A percentile compares a stretch with the other conserved stretches of the same genome.
Conservation (phyloP, 2,329 filamentous ascomycete species). For the Didymella exigua region DNA sequence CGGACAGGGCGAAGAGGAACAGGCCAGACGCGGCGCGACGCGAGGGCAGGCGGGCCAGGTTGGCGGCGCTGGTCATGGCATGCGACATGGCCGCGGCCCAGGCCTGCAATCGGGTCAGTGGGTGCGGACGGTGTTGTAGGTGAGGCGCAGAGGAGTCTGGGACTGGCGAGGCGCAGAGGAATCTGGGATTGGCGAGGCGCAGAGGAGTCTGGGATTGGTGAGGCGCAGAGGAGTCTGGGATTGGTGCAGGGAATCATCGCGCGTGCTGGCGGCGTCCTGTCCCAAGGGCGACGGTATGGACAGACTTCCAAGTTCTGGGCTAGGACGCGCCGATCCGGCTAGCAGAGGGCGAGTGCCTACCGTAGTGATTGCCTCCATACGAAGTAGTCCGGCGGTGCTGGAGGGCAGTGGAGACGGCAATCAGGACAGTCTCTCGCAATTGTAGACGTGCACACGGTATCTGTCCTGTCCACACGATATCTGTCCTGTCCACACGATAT, state of each 20-base stretch:
- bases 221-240: too few species aligned
- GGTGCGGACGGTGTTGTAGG: conserved; percentile 6
- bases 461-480: background rate
- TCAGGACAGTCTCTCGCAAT: background rate
- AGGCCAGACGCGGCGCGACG: conserved; percentile 36
- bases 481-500: background rate
- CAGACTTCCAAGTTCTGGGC: conserved; percentile 38
- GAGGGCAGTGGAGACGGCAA: too few species aligned
- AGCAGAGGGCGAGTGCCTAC: conserved; percentile 31
- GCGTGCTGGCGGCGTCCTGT: conserved; percentile 32
- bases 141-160: too few species aligned
- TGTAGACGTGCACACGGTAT: background rate
- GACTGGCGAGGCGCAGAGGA: too few species aligned
- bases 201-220: too few species aligned
- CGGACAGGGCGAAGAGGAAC: conserved; percentile 40
- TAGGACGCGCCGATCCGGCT: conserved; percentile 39
- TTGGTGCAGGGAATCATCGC: conserved; percentile 7
- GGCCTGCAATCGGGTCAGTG: conserved; percentile 36
- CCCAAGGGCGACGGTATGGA: conserved; percentile 18
- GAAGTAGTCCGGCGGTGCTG: background rate
- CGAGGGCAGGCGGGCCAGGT: conserved; percentile 29
- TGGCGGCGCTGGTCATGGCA: conserved; percentile 38
- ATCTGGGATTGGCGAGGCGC: too few species aligned
- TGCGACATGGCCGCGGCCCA: conserved; percentile 48
- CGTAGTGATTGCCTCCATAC: conserved; percentile 27